Percentiles rank a stretch among this genome's conserved stretches.
Evolutionary conservation across 345 rosid genomes (phyloP).

Genomic region (Aegle marmelos): DNA sequence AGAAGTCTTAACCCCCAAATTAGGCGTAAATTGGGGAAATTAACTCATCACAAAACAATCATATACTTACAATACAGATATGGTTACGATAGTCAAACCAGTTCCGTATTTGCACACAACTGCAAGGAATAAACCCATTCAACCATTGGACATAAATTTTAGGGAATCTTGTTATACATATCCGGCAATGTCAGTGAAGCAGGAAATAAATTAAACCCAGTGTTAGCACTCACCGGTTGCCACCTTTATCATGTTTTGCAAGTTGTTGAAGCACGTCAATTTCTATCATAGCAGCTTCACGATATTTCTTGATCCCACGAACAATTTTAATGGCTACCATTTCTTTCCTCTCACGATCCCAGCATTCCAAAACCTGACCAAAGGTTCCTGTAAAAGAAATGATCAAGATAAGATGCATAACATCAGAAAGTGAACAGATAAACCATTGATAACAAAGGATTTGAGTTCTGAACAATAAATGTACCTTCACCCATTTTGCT

Average conservation of each 20-base stretch:
- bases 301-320: constrained; percentile 81
- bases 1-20: constrained; percentile 64
- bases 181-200: constrained; percentile 14
- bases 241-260: constrained; percentile 76
- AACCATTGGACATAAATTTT: constrained; percentile 39
- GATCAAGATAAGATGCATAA: background rate
- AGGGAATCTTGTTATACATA: constrained; percentile 11
- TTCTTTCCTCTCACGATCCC: constrained; percentile 84
- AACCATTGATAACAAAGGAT: background rate
- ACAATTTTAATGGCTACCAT: constrained; percentile 93
- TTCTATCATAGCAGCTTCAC: constrained; percentile 94
- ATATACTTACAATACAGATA: constrained; percentile 96
- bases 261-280: constrained; percentile 81
- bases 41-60: constrained; percentile 49
- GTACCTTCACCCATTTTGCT: constrained; percentile 96
- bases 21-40: constrained; percentile 59
- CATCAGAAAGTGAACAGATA: constrained; percentile 5
- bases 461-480: background rate
- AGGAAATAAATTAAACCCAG: background rate
- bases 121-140: constrained; percentile 91
- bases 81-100: constrained; percentile 99
- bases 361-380: constrained; percentile 91
- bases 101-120: constrained; percentile 98
- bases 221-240: constrained; percentile 66
- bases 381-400: constrained; percentile 55